These are phyloP conservation scores for Phialocephala sp. DNA, from an alignment of 2,329 filamentous ascomycete species.

Conservation along the genomic window DNA sequence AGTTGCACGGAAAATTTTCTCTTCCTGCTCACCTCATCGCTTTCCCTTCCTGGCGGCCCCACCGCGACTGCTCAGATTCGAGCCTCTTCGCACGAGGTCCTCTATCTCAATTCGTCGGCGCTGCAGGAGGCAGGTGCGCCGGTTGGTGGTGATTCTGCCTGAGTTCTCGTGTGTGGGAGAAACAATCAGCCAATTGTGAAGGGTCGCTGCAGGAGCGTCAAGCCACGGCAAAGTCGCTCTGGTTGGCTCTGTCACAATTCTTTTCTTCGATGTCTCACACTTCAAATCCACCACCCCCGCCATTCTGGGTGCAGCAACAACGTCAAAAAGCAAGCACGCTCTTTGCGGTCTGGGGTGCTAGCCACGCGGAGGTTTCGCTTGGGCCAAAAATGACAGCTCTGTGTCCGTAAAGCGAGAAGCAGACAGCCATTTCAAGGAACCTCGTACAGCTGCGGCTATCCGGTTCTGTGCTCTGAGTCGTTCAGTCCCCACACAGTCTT, in stretches of 20 bases:
- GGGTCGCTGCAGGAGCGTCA: slow-evolving; percentile 15
- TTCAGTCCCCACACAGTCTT: slow-evolving; percentile 20
- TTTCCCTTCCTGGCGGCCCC: slow-evolving; percentile 9
- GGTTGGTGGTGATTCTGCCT: background rate
- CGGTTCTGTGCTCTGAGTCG: slow-evolving; percentile 27
- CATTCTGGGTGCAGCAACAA: slow-evolving; percentile 13
- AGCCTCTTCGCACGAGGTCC: background rate
- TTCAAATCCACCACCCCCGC: slow-evolving; percentile 14
- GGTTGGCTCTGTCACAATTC: slow-evolving; percentile 14
- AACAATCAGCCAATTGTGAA: slow-evolving; percentile 9
- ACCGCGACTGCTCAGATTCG: slow-evolving; percentile 18
- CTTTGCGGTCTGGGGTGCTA: slow-evolving; percentile 13
- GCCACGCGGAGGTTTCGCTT: slow-evolving; percentile 18
- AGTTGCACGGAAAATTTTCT: slow-evolving; percentile 11
- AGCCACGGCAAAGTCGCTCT: background rate
- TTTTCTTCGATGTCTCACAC: slow-evolving; percentile 17
- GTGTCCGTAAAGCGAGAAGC: background rate
- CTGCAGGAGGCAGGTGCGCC: background rate
- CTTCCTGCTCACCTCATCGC: slow-evolving; percentile 10
- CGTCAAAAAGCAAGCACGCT: slow-evolving; percentile 9
- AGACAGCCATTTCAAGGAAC: slow-evolving; percentile 8
- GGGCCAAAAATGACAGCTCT: slow-evolving; percentile 24
- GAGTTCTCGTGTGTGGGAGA: slow-evolving; percentile 12
- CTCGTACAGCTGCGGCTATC: slow-evolving; percentile 31
- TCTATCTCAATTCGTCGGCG: background rate